Evolutionary conservation across 768 basidiomycete species (phyloP), one percentile per base, ranked within the genome.

Genomic region (Boletus subparvulus): DNA sequence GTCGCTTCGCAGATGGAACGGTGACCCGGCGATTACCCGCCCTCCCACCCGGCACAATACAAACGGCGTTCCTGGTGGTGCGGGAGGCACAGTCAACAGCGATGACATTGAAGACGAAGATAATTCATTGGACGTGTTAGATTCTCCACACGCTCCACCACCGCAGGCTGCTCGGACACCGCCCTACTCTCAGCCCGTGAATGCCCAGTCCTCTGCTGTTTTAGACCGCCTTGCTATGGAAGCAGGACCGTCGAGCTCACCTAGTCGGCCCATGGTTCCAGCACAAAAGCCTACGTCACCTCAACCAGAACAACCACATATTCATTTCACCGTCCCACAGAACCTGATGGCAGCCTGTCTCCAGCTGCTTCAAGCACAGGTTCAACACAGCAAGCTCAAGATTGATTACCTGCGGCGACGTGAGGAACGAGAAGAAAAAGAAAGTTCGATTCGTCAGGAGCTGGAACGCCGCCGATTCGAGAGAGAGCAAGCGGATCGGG

Each of bases 401-500:
- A 76, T 88, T 42, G 89, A 90, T 55, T 85, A 85, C 61, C 63
- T 89, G 65, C 80, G 82, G 53, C 74, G 85, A 58, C 77, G 83
- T 19, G 87, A 90, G 58, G 87, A 87, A 60, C 75, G 87, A n/a
- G 86, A 88, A 62, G 83, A 84, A 60, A 79, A 77, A 61, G 85
- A 86, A 58, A 80, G 80, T 49, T 56, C 61, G 0, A 66, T 76
- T 59, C 76, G 84, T 37, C 75, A 77, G 54, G 84, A 86, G 57
- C 55, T 79, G 40, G 84, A 86, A 62, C 77, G 80, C 28, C 55
- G 79, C 51, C 78, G 80, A 56, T 63, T 80, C 53, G 85, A 85
- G 63, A 76, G 81, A 43, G 86, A 87, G 64, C 72, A 78, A 47
- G 78, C 76, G 24, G 84, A 84, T 57, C 78, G 80, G 63, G 83